Evolutionary conservation across 306 rosid species (phyloP), one percentile per base, ranked within the genome.

Genomic region (Pyrus bretschneideri): DNA sequence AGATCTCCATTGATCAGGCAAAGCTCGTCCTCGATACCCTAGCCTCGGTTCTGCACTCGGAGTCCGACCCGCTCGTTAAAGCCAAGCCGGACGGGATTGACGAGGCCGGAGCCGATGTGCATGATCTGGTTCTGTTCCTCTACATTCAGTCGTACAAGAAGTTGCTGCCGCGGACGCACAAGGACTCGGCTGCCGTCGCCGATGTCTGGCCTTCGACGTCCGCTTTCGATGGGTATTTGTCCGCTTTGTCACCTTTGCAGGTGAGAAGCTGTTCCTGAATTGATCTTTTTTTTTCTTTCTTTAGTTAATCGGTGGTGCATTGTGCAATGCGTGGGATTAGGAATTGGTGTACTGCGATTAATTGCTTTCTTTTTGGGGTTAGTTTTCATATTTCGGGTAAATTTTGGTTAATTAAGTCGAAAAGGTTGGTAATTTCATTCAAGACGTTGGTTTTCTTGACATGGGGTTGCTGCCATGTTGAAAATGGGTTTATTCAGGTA

Each of bases 191-290:
- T 10, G 81, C 99, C 5, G 97, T 96, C 11, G 88, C 94, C 22
- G 99, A 96, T 52, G 99, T 96, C 12, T 96, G 99, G 99, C 99
- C 99, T 35, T 96, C 99, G 3, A 92, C 98, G n/a, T 96, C 99
- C 19, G 99, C 99, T 46, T 96, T 96, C 73, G 99, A 96, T 75
- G 99, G 99, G 12, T 96, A 96, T 83, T 77, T 96, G 85, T 96
- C 99, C 35, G 99, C 99, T 69, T 89, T 96, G 70, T 92, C 99
- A 38, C 99, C 99, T 30, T 88, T 96, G 83, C 99, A 96, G 99
- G 98, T 95, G 69, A 81, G 73, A 3, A 44, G n/a, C 61, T 69
- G 72, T 23, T 69, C 68, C 33, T 77, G n/a, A 11, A 42, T 72
- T 67, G 49, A 64, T 67, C 9, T 9, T 17, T 30, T 54, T 62